Conservation (phyloP, 345 rosid species). For the Pelargonium nanum region DNA sequence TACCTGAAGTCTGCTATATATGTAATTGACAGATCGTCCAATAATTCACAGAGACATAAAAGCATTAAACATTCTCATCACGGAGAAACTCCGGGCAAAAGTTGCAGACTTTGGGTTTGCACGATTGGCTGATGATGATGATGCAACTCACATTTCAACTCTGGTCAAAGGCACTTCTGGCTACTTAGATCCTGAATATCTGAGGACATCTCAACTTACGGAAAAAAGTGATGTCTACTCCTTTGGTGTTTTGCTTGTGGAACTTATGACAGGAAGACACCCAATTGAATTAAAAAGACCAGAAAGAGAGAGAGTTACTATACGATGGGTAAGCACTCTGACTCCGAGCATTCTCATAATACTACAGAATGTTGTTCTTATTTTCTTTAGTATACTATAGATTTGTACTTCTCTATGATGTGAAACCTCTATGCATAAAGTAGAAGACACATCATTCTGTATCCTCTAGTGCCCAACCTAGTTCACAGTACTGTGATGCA, state of each 20-base stretch:
- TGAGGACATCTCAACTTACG: conserved; percentile 62
- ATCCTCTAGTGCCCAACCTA: neutral
- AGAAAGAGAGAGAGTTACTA: conserved; percentile 38
- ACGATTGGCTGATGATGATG: conserved; percentile 42
- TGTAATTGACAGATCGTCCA: conserved; percentile 54
- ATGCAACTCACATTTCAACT: conserved; percentile 66
- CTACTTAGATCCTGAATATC: conserved; percentile 77
- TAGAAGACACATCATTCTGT: neutral
- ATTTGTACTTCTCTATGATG: too few species aligned
- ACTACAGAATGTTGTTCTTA: conserved; percentile 30
- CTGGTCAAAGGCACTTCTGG: conserved; percentile 75
- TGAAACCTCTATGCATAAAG: neutral
- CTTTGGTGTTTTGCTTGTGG: conserved; percentile 73
- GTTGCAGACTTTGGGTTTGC: conserved; percentile 94
- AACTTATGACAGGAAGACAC: conserved; percentile 58
- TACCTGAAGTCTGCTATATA: conserved; percentile 11
- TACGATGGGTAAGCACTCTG: conserved; percentile 50
- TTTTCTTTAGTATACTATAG: too few species aligned
- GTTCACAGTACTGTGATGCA: conserved; percentile 21
- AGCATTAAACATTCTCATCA: conserved; percentile 63
- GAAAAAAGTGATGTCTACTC: conserved; percentile 86
- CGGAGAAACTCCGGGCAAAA: conserved; percentile 77
- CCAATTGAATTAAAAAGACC: conserved; percentile 57
- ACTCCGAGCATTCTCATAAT: neutral
- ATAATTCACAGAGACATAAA: conserved; percentile 91